These are phyloP conservation scores for Grifola frondosa DNA, from an alignment of 1,284 basidiomycete genomes.

Conservation along the genomic window DNA sequence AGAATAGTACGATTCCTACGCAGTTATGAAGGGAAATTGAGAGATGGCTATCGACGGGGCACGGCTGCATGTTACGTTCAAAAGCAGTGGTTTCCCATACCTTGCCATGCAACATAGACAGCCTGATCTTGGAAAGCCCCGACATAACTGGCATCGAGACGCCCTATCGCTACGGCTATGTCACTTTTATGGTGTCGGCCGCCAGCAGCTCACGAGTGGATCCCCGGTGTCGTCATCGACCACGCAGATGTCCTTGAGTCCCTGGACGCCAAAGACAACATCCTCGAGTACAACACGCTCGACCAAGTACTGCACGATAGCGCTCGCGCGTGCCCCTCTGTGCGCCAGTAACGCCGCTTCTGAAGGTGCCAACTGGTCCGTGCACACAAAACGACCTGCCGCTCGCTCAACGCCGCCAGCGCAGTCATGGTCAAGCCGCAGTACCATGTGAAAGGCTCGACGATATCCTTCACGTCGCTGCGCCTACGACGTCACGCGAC, in stretches of 20 bases:
- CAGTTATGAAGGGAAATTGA: no score
- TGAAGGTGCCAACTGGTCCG: slow-evolving; percentile 46
- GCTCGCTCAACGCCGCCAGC: slow-evolving; percentile 40
- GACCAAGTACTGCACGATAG: slow-evolving; percentile 5
- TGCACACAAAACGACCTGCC: slow-evolving; percentile 49
- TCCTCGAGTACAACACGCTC: slow-evolving; percentile 12
- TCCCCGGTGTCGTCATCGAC: slow-evolving; percentile 15
- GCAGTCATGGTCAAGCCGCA: slow-evolving; percentile 47
- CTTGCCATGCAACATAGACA: no score
- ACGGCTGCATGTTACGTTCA: neutral
- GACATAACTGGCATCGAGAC: slow-evolving; percentile 46
- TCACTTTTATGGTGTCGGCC: slow-evolving; percentile 44
- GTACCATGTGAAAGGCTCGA: slow-evolving; percentile 31
- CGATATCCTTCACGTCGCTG: slow-evolving; percentile 34
- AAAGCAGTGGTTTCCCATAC: no score
- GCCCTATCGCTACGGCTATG: slow-evolving; percentile 46
- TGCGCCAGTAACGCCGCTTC: slow-evolving; percentile 31
- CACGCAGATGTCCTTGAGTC: slow-evolving; percentile 42
- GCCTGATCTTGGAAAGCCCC: slow-evolving; percentile 41
- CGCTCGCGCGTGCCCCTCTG: neutral
- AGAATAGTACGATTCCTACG: no score
- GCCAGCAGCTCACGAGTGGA: slow-evolving; percentile 33
- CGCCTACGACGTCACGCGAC: slow-evolving; percentile 13
- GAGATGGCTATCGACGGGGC: no score
- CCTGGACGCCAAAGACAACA: slow-evolving; percentile 45